Evolutionary conservation across 2,329 filamentous ascomycete genomes (phyloP), one percentile per base, ranked within the genome.

Genomic region (Diaporthe sp.): DNA sequence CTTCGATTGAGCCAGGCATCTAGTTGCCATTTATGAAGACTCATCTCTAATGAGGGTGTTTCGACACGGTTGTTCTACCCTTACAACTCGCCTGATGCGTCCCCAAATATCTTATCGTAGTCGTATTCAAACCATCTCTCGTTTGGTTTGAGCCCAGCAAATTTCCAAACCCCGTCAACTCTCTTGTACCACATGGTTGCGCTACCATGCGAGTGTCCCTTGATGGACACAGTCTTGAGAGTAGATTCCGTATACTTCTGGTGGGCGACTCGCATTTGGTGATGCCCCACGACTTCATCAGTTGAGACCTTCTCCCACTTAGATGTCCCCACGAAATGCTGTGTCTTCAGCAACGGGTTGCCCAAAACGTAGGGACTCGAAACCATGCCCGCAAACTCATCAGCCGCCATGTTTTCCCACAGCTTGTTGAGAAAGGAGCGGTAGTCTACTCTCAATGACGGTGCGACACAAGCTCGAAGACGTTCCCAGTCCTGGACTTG

Each of bases 241-340:
- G 80, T 82, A 73, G 82, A 84, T 77, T 89, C 88, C 19, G 82
- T 86, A 81, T 90, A 90, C 77, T 83, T 84, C 81, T 90, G 88
- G 78, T 91, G 89, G 22, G 89, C 88, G 58, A 90, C 89, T 39
- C 89, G 88, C 76, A 91, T 84, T 82, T 91, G 89, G 79, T 91
- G 89, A 80, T 85, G 86, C 72, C 88, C 87, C 37, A 82, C 85
- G 74, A 90, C 87, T 75, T 88, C 84, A 75, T 82, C 82, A 72
- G 87, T 85, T 37, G 79, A 80, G 17, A 84, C 83, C 81, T 88
- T 86, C 79, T 86, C 85, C 87, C 87, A 90, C 77, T 84, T 83
- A 44, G 85, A 86, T 74, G 85, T 86, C 76, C 88, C 88, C 77
- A 90, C 86, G 79, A 89, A 88, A 81, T 90, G 88, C 82, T 90